Base-by-base conservation (phyloP, 176 grass and related monocot species). In the Oryza brachyantha region DNA sequence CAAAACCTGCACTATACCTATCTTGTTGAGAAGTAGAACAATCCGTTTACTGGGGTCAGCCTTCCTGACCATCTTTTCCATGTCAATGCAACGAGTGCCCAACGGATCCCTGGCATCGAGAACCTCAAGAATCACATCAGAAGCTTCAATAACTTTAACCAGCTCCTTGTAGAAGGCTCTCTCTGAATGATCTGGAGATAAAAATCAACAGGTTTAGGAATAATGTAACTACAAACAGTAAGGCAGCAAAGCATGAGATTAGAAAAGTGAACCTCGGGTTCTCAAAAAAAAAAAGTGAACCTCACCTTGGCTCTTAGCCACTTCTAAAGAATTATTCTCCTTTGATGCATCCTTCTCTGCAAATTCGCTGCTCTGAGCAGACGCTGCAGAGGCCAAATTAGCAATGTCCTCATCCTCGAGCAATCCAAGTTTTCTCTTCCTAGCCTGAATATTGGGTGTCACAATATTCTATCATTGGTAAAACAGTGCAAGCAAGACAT, bases 81-180 rank as follows among this genome's bases (percentile, higher is more conserved):
- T 85, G 85, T 93, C 92, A 74, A 91, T 50, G 36, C 89, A 98
- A 61, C 92, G 83, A 57, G 92, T 91, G 54, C 90, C 92, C 46
- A 93, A 78, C 2, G 90, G 92, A 50, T 94, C 92, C 29, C 95
- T 83, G 85, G 92, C 92, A 83, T 98, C 95, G 63, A 98, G 87
- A 76, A 98, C 95, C 86, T 98, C 90, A 17, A 98, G 76, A 80
- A 98, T 94, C 36, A 98, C 87, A 70, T 98, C 95, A 0, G 92
- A 94, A 68, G 87, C 82, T 89, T 98, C 90, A 19, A 98, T 91
- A 16, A 98, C 95, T 93, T 98, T 98, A 39, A 92, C 81, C 67
- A 98, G 64, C 87, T 98, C 95, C 85, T 98, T 98, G 81, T 94
- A 94, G 85, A 98, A 98, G 21, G 95, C 83, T 69, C 89, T 92